These are phyloP conservation scores for Pythium monospermum DNA, from an alignment of 352 stramenopile genomes.

Conservation along the genomic window DNA sequence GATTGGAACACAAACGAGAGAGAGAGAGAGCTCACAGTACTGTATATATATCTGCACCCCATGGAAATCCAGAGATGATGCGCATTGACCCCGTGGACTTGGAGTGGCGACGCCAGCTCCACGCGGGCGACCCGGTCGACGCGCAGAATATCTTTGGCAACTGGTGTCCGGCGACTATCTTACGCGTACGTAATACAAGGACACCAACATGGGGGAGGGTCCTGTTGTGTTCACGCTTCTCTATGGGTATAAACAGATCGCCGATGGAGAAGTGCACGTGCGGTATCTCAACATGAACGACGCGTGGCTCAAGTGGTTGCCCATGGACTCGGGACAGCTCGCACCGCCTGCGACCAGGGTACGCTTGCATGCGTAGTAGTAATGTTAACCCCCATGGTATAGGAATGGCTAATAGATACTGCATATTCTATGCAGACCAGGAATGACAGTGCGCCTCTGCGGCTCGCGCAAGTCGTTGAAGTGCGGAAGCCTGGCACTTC, in stretches of 20 bases:
- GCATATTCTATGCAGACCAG: conserved; percentile 22
- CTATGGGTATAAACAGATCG: conserved; percentile 25
- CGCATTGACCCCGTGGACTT: conserved; percentile 59
- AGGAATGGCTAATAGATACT: too few species aligned
- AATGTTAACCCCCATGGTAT: too few species aligned
- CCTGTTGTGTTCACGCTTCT: too few species aligned
- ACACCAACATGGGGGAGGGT: too few species aligned
- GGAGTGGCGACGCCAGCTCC: conserved; percentile 70
- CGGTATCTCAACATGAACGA: conserved; percentile 84
- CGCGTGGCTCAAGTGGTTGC: conserved; percentile 63
- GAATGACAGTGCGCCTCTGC: conserved; percentile 56
- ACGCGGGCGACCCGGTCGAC: conserved; percentile 57
- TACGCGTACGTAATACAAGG: conserved; percentile 42
- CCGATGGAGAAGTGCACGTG: conserved; percentile 56
- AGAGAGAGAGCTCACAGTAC: conserved; percentile 1
- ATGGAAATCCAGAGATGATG: conserved; percentile 72
- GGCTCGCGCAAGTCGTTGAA: conserved; percentile 64
- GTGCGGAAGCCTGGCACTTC: conserved; percentile 37
- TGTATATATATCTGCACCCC: conserved; percentile 2
- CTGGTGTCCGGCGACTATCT: conserved; percentile 65
- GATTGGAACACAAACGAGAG: neutral
- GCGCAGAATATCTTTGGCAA: conserved; percentile 82
- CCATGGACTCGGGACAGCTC: conserved; percentile 56
- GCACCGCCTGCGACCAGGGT: conserved; percentile 56
- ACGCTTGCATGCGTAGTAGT: too few species aligned